Evolutionary conservation across 495 filamentous ascomycete genomes (phyloP), one percentile per base, ranked within the genome.

Genomic region (Trichoderma erinaceum): DNA sequence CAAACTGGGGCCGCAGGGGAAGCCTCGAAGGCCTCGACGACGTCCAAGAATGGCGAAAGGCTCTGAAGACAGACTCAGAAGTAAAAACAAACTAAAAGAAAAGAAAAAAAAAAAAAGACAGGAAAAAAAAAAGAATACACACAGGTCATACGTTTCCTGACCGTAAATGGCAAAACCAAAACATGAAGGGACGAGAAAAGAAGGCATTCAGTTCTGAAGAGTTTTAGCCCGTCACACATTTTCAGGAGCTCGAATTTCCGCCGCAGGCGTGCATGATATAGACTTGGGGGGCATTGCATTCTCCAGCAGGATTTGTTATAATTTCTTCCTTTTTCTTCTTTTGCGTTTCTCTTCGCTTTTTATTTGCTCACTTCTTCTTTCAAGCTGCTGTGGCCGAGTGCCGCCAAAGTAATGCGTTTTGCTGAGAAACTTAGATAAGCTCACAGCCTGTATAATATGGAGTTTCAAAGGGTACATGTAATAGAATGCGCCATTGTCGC

Each of bases 1-100:
- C 80, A 63, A 96, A 97, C 72, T 98, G 94, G 94, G 94, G 94
- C 3, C 84, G 94, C 65, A 81, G 94, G 69, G 90, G 89, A 44
- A 95, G 91, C 72, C 82, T 85, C 68, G 83, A 86, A 66, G 80
- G 69, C 16, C 11, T 66, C 16, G 69, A 67, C 52, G 67, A 61
- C 16, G 13, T 61, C 23, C 56, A 61, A 32, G 56, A 61, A 32
- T 61, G 56, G 56, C 23, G 56, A 61, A 61, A 32, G 56, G 16
- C 3, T 10, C 2, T 41, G 32, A 65, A 27, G 63, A 65, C 35
- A 43, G 41, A 46, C 0, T 43, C 63, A 65, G 35, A 27, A 8
- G 16, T 16, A 3, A 64, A 21, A 32, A 5, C 27, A 18, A 6
- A 29, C 25, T 32, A 4, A 41, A 65, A 16, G 2, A 7, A 41